Percentiles rank a stretch among this genome's conserved stretches.
phyloP scores from a whole-genome alignment of 352 stramenopile species.

The Peronospora belbahrii region DNA sequence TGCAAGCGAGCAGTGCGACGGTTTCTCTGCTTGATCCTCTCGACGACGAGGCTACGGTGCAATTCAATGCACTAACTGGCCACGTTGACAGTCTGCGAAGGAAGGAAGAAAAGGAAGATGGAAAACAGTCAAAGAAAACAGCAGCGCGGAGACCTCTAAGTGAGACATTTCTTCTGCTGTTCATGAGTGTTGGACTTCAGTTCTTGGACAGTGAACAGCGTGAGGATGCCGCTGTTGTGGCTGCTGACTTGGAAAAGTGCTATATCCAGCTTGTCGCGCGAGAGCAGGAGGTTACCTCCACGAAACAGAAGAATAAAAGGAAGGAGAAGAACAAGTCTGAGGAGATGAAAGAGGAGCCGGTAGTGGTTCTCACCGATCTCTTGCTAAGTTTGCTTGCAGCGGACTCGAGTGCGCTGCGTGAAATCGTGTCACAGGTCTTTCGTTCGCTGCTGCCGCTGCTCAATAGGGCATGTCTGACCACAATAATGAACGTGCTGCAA shows the following conservation, averaged over 20 bases:
- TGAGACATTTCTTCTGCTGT: conserved; percentile 64
- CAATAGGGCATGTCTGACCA: conserved; percentile 49
- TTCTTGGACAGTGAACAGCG: conserved; percentile 62
- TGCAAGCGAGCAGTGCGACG: conserved; percentile 22
- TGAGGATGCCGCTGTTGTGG: conserved; percentile 43
- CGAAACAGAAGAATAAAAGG: conserved; percentile 30
- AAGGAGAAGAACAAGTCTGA: conserved; percentile 23
- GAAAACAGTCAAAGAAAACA: conserved; percentile 21
- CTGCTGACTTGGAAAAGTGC: conserved; percentile 63
- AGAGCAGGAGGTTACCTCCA: conserved; percentile 9
- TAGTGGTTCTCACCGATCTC: conserved; percentile 78
- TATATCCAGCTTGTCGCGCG: conserved; percentile 42
- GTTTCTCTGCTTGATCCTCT: conserved; percentile 36
- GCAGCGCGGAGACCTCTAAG: conserved; percentile 29
- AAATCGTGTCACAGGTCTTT: conserved; percentile 81
- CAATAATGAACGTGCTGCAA: conserved; percentile 63
- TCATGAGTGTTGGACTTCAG: conserved; percentile 69
- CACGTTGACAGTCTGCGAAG: conserved; percentile 32
- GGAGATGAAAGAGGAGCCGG: conserved; percentile 31
- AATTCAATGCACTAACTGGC: conserved; percentile 10
- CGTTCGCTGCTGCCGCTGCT: conserved; percentile 61
- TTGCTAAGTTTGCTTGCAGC: conserved; percentile 75
- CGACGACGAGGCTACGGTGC: conserved; percentile 20
- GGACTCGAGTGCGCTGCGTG: conserved; percentile 75
- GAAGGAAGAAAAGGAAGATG: conserved; percentile 27